Evolutionary conservation across 371 early-diverging fungal species (phyloP).

Genomic region (Apophysomyces trapeziformis): DNA sequence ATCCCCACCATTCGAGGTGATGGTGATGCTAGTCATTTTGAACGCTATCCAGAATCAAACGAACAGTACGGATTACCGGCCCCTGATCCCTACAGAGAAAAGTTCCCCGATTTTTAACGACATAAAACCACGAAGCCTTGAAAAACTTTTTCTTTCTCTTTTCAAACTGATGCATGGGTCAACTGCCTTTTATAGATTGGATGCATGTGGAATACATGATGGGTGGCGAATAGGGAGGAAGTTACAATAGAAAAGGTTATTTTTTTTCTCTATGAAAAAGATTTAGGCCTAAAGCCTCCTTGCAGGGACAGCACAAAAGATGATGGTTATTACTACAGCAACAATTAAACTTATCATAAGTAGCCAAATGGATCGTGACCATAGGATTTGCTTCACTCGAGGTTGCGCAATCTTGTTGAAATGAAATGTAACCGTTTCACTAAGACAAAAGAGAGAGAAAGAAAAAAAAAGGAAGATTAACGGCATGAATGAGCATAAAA

Average conservation of each 20-base stretch:
- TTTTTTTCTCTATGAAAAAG: too few relatives aligned
- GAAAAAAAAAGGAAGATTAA: neutral
- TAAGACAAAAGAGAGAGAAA: slow-evolving; percentile 16
- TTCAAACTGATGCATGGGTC: slow-evolving; percentile 4
- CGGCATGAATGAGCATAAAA: too few relatives aligned
- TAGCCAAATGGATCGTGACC: slow-evolving; percentile 48
- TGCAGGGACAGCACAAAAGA: slow-evolving; percentile 51
- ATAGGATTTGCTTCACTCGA: slow-evolving; percentile 43
- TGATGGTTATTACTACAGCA: slow-evolving; percentile 38
- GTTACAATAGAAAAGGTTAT: neutral
- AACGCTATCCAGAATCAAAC: slow-evolving; percentile 84
- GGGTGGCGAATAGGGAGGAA: slow-evolving; percentile 2
- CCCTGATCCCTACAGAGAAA: slow-evolving; percentile 31
- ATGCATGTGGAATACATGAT: slow-evolving; percentile 11
- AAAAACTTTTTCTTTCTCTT: neutral
- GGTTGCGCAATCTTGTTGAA: slow-evolving; percentile 51
- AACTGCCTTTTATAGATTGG: slow-evolving; percentile 7
- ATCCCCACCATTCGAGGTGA: slow-evolving; percentile 83
- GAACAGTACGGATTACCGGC: slow-evolving; percentile 58
- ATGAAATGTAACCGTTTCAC: slow-evolving; percentile 54
- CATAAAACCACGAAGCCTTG: neutral
- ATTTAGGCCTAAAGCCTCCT: slow-evolving; percentile 25
- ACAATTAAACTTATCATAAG: slow-evolving; percentile 30
- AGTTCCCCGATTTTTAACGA: slow-evolving; percentile 37
- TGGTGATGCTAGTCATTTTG: slow-evolving; percentile 96